Conservation (phyloP, 148 eudicot genomes). For the Fallopia convolvulus region DNA sequence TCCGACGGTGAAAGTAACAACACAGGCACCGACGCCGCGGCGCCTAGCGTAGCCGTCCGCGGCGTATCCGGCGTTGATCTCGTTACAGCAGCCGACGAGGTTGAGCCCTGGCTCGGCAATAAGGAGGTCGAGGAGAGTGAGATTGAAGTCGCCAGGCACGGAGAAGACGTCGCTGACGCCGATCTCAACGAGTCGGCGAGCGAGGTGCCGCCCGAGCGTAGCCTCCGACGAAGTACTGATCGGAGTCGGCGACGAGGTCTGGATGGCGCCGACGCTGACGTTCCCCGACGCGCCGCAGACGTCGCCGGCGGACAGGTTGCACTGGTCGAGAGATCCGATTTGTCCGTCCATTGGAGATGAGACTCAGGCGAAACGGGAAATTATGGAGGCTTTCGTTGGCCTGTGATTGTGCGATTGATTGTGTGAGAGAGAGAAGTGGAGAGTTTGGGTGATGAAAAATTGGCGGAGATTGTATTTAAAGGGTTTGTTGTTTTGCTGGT, state of each 20-base stretch:
- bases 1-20: constrained; percentile 83
- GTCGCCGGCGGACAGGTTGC: constrained; percentile 24
- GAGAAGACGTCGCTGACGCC: constrained; percentile 69
- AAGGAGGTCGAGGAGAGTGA: constrained; percentile 75
- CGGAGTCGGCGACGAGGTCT: constrained; percentile 15
- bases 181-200: constrained; percentile 62
- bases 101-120: constrained; percentile 68
- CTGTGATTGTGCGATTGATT: too few species aligned
- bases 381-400: too few species aligned
- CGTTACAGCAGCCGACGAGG: constrained; percentile 80
- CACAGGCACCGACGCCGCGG: constrained; percentile 83
- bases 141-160: constrained; percentile 86
- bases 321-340: constrained; percentile 40
- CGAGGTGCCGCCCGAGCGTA: constrained; percentile 68
- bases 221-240: constrained; percentile 25
- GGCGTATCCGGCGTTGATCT: constrained; percentile 93
- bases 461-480: not conserved
- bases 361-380: not conserved
- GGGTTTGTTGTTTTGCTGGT: not conserved
- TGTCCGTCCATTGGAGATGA: constrained; percentile 40
- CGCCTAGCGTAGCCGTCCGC: constrained; percentile 82
- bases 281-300: constrained; percentile 30
- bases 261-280: constrained; percentile 20
- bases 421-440: too few species aligned
- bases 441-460: not conserved